Evolutionary conservation across 495 filamentous ascomycete species (phyloP), one percentile per base, ranked within the genome.

Genomic region (Cairneyella variabilis): DNA sequence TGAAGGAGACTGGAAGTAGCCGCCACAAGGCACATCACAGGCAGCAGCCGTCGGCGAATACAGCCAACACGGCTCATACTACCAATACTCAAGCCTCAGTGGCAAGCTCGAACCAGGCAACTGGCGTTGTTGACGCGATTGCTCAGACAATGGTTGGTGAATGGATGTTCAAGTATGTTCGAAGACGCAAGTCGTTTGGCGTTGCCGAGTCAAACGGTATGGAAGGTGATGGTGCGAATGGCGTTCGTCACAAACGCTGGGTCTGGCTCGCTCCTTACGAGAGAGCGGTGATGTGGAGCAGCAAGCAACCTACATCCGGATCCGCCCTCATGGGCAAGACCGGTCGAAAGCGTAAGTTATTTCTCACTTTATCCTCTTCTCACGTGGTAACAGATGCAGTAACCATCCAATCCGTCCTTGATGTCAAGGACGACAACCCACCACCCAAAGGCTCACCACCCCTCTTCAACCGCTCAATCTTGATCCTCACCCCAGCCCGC

Each of bases 121-220:
- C 86, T 0, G 87, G 82, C 52, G 93, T 97, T 23, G 91, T 97
- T n/a, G 92, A 97, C 71, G 89, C 93, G 12, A 97, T 98, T 69
- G 91, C 93, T 3, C 89, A 95, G 60, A 96, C 93, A 4, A 98
- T 97, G 93, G 90, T 97, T 40, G 93, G 93, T 27, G 93, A 97
- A 63, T 98, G 93, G 93, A 97, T 98, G 93, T 97, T 86, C 79
- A 98, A 98, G 64, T 97, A 97, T 64, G 88, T 97, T 36, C 82
- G 93, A 36, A 82, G 90, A 65, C 81, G 93, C 57, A 96, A 89
- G 68, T 93, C 93, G 1, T 97, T 98, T 69, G 87, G 88, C 30
- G 83, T 95, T 38, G 70, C 80, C 3, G 91, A 97, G 49, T 71
- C 75, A 27, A 70, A 70, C 51, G 71, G 68, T 26, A 69, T 71